Conservation (phyloP, 148 eudicot genomes). For the Dysphania ambrosioides region DNA sequence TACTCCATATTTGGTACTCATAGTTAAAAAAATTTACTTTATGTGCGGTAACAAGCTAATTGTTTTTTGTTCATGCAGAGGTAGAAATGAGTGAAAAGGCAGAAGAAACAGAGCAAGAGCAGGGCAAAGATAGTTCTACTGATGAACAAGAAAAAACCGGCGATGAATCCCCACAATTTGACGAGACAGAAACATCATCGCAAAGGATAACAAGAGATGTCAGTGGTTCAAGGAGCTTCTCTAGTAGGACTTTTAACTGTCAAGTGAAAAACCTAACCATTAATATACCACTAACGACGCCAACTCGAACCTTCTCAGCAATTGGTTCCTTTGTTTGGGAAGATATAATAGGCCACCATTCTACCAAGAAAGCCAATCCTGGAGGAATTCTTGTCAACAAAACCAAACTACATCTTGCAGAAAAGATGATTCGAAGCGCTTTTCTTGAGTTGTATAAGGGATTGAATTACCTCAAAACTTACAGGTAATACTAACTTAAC, state of each 20-base stretch:
- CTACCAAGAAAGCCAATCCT: conserved; percentile 58
- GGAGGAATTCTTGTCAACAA: conserved; percentile 65
- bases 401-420: conserved; percentile 77
- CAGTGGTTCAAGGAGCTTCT: conserved; percentile 42
- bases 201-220: conserved; percentile 47
- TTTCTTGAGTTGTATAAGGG: conserved; percentile 91
- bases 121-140: conserved; percentile 28
- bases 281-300: conserved; percentile 86
- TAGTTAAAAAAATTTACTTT: no score
- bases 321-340: conserved; percentile 70
- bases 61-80: no score
- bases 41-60: no score
- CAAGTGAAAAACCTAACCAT: conserved; percentile 64
- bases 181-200: conserved; percentile 41
- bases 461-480: conserved; percentile 74
- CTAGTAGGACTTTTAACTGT: conserved; percentile 44
- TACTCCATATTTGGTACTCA: no score
- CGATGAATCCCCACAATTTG: conserved; percentile 36
- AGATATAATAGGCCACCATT: conserved; percentile 59
- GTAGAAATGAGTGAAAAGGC: conserved; percentile 41
- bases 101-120: conserved; percentile 46
- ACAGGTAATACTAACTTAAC: conserved; percentile 44
- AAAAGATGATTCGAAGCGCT: conserved; percentile 91
- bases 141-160: no score
- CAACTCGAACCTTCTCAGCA: conserved; percentile 75